Base-by-base conservation (phyloP, 768 basidiomycete genomes). In the Butyriboletus loyo region DNA sequence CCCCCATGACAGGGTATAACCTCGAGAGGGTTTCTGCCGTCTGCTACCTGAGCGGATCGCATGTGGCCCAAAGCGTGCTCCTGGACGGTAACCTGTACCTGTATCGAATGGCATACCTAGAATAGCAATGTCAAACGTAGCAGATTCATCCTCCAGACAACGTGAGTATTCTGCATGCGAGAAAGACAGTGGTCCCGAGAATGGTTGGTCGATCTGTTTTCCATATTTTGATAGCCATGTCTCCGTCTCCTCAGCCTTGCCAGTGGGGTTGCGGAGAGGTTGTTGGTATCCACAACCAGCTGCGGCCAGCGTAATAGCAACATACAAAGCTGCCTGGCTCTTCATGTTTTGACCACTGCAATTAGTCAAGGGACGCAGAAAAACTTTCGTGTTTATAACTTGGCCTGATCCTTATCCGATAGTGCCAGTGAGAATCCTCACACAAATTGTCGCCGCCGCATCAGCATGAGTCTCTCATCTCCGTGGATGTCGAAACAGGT, bases 51-150 rank as follows among this genome's bases (percentile, higher is more conserved):
- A 85, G 38, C 93, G 83, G 57, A 95, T 90, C 9, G 85, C 92
- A 64, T 82, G 83, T 1, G 92, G 92, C 8, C 92, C 92, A 71
- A 95, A 95, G 9, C 92, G 82, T 13, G 92, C 92, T 5, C 91
- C 92, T 17, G 69, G 75, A 6, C 79, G 70, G 53, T 75, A 81
- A 1, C 67, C 65, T 11, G 84, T 82, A 1, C 73, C 77, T 1
- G 87, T 91, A 59, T 91, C 87, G 59, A 90, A 89, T 0, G 88
- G 88, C 74, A 89, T 82, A 8, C 89, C 92, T 6, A 95, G 70
- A 34, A 95, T 66, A 1, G 88, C 91, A 48, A 95, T 83, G 67
- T 94, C 63, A 27, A 63, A 64, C 10, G 22, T 25, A 17, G 42
- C 39, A 21, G 61, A 53, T 54, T 60, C 61, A 17, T 63, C 55